A percentile compares a stretch with the other conserved stretches of the same genome.
phyloP scores from a whole-genome alignment of 345 rosid genomes.

The Aethionema arabicum region DNA sequence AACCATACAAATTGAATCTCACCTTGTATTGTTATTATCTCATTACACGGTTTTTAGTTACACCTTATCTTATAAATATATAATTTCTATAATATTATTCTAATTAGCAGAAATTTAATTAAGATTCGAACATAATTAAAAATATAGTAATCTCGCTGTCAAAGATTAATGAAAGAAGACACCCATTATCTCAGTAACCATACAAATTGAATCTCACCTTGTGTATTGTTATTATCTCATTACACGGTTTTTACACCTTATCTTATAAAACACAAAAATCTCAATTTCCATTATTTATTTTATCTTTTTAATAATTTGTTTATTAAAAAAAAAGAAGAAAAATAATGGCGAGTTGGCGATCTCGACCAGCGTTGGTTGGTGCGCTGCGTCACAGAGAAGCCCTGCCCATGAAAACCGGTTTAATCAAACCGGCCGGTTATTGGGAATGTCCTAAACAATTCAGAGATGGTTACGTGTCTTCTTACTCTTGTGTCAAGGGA shows the following conservation, averaged over 20 bases:
- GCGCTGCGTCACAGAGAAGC: neutral
- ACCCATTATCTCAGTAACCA: conserved; percentile 5
- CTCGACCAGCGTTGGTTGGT: neutral
- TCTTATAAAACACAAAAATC: neutral
- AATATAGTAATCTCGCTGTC: conserved; percentile 6
- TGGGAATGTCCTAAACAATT: conserved; percentile 17
- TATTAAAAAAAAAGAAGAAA: neutral
- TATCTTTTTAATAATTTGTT: neutral
- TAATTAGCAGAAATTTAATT: no score
- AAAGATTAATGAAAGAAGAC: no score
- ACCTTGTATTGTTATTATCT: neutral
- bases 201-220: conserved; percentile 10
- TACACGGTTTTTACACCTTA: neutral
- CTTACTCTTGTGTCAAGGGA: neutral
- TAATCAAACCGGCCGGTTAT: neutral
- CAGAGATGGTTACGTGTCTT: neutral
- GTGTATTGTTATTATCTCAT: conserved; percentile 7
- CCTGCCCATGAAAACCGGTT: neutral
- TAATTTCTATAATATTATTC: no score
- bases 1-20: conserved; percentile 16
- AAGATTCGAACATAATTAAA: conserved; percentile 5
- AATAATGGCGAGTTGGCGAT: conserved; percentile 16
- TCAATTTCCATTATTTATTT: neutral
- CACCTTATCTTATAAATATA: neutral
- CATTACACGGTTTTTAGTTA: neutral